phyloP scores from a whole-genome alignment of 768 basidiomycete genomes.

The Artomyces pyxidatus region DNA sequence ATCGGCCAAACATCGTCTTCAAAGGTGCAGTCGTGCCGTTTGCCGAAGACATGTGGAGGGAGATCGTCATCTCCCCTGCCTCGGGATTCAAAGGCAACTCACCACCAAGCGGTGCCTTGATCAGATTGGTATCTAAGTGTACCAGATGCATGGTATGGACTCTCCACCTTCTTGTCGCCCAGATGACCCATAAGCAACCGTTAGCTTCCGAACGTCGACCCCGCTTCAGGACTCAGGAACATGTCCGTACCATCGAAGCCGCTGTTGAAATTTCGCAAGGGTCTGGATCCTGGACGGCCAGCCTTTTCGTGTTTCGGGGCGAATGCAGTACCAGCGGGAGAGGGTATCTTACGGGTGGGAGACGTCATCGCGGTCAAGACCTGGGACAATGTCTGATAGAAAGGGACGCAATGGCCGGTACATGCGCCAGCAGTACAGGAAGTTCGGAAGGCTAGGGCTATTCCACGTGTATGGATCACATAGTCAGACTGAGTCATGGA shows the following conservation, averaged over 20 bases:
- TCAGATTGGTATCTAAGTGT: conserved; percentile 62
- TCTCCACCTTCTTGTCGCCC: conserved; percentile 2
- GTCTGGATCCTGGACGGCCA: conserved; percentile 40
- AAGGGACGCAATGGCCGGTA: neutral
- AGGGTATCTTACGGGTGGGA: conserved; percentile 52
- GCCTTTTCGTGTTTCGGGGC: conserved; percentile 59
- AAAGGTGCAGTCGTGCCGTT: conserved; percentile 58
- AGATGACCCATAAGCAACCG: conserved; percentile 2
- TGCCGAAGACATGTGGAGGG: conserved; percentile 63
- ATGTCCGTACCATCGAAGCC: conserved; percentile 70
- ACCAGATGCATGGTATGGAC: conserved; percentile 59
- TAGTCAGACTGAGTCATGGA: no score
- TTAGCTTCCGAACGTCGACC: conserved; percentile 69
- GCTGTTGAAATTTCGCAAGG: conserved; percentile 62
- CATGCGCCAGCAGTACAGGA: no score
- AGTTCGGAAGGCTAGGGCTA: no score
- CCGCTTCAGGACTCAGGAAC: conserved; percentile 56
- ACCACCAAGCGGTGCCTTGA: conserved; percentile 18
- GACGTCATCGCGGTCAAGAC: conserved; percentile 37
- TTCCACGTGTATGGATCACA: no score
- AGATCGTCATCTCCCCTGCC: conserved; percentile 43
- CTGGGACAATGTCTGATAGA: conserved; percentile 15
- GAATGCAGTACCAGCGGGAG: conserved; percentile 46
- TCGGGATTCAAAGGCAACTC: conserved; percentile 33
- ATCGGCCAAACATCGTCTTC: conserved; percentile 71